These are phyloP conservation scores for Leccinum rimulosum DNA, from an alignment of 768 basidiomycete species.

Conservation along the genomic window DNA sequence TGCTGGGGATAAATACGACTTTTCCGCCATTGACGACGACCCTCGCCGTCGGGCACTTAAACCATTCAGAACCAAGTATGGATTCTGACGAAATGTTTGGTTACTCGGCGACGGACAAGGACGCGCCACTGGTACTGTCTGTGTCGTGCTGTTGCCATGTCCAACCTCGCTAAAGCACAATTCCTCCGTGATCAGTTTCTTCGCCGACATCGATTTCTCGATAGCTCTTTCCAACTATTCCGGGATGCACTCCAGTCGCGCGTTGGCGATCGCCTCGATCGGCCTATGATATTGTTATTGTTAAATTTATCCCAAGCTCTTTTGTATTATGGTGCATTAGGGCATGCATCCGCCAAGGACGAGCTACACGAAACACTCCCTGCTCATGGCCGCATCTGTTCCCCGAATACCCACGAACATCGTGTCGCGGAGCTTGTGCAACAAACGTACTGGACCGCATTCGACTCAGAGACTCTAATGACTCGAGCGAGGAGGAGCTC, in stretches of 20 bases:
- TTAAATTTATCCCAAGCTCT: slow-evolving; percentile 2
- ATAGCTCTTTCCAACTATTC: not conserved
- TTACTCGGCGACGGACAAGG: slow-evolving; percentile 14
- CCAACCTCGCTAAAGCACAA: slow-evolving; percentile 7
- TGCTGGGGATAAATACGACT: not conserved
- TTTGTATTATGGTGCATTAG: not conserved
- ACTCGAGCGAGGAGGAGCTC: not conserved
- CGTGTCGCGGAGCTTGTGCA: not conserved
- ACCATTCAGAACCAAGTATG: slow-evolving; percentile 21
- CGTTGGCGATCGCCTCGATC: slow-evolving; percentile 6
- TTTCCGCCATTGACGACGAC: slow-evolving; percentile 10
- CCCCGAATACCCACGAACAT: not conserved
- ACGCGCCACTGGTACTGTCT: not conserved
- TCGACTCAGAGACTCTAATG: not conserved
- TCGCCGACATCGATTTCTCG: no score
- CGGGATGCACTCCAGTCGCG: slow-evolving; percentile 12
- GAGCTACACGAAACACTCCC: not conserved
- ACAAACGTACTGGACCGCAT: not conserved
- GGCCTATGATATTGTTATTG: not conserved
- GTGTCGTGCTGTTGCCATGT: not conserved
- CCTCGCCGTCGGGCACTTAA: slow-evolving; percentile 11
- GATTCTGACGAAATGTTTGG: slow-evolving; percentile 6
- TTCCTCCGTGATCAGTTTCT: not conserved
- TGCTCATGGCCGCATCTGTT: not conserved
- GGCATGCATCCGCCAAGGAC: not conserved